Evolutionary conservation across 208 protist species (phyloP).

Genomic region (Spongospora subterranea): DNA sequence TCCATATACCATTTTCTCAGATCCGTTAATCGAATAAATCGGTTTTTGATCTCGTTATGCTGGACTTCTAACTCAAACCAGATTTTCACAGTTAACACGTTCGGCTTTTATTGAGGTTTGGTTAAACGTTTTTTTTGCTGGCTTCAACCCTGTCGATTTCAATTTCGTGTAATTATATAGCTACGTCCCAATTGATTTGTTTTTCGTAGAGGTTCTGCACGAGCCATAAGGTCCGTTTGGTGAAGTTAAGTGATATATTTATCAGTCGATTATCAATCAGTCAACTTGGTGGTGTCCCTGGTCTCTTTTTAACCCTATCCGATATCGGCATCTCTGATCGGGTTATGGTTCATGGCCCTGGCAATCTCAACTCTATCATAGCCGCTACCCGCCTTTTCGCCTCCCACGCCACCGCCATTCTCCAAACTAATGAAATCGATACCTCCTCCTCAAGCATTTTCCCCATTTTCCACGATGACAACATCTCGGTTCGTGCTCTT

Average conservation of each 20-base stretch:
- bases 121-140: too few relatives aligned
- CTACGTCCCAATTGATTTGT: not conserved
- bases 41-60: too few relatives aligned
- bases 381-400: not conserved
- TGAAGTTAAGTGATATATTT: not conserved
- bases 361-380: not conserved
- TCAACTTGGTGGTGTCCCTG: conserved; percentile 18
- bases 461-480: conserved; percentile 21
- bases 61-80: too few relatives aligned
- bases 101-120: too few relatives aligned
- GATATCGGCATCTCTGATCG: not conserved
- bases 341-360: not conserved
- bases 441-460: not conserved
- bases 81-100: too few relatives aligned
- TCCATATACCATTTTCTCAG: not conserved
- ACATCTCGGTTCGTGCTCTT: not conserved
- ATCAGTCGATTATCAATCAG: not conserved
- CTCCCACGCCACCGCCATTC: not conserved
- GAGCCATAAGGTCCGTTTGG: not conserved
- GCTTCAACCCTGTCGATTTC: too few relatives aligned
- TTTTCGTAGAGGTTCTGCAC: conserved; percentile 1
- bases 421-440: not conserved
- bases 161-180: too few relatives aligned
- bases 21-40: not conserved
- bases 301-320: conserved; percentile 35